Base-by-base conservation (phyloP, 495 filamentous ascomycete species). In the Talaromyces proteolyticus region DNA sequence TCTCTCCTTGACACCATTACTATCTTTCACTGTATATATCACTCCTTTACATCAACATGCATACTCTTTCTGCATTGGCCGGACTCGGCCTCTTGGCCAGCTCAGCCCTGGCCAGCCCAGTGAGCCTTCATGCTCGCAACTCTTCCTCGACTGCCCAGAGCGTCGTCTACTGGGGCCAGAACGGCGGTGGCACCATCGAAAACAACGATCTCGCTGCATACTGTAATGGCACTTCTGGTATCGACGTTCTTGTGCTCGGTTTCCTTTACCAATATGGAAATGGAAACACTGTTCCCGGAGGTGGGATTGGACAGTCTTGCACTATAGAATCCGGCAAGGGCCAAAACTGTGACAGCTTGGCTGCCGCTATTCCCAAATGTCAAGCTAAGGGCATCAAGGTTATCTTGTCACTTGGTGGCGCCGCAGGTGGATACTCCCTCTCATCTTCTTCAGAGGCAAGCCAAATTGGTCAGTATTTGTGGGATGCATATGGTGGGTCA, bases 181-280 rank as follows among this genome's bases (percentile, higher is more conserved):
- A 73, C 38, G 66, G 69, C 19, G 66, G 68, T 19, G 61, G 64
- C 6, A 66, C 61, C 5, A 53, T 69, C 16, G 67, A 73, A 49
- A 68, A 69, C 53, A 68, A 67, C 18, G 64, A 72, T 29, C 59
- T 72, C 23, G 11, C 47, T 22, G 6, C 12, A 16, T 74, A 74
- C 47, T 74, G 70, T 37, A 58, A 50, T 7, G 48, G 54, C 6
- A 46, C 61, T 22, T 54, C 67, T 0, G 70, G 64, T 18, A 67
- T 76, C 36, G 67, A 77, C 49, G 69, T 79, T 16, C 58, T 81
- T 39, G 71, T 77, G 8, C 63, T 83, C 3, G 67, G 77, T 29
- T 81, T 83, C 64, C 47, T 83, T 16, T 69, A 67, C 51, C 37
- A 59, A 16, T 79, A 62, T 53, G 62, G 59, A 7, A 58, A 57